Conservation (phyloP, 2,329 filamentous ascomycete species). For the Ceratocystis alfenasii region DNA sequence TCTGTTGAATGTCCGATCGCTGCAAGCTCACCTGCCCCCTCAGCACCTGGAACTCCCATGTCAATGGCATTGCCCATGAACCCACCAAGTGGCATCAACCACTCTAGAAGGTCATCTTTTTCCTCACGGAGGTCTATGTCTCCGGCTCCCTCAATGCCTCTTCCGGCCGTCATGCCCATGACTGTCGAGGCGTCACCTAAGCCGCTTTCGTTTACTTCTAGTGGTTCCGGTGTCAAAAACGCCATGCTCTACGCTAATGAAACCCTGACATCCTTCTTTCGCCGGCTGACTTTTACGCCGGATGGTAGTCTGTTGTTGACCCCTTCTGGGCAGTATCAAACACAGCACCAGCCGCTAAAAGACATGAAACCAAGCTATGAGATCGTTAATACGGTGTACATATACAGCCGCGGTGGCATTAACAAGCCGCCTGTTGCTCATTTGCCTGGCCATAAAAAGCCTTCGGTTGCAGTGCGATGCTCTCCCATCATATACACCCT, state of each 20-base stretch:
- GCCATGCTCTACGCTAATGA: constrained; percentile 91
- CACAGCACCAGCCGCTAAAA: constrained; percentile 51
- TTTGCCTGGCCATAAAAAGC: constrained; percentile 93
- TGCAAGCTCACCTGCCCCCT: constrained; percentile 73
- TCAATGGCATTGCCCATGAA: constrained; percentile 91
- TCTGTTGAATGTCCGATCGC: constrained; percentile 41
- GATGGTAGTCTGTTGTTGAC: constrained; percentile 91
- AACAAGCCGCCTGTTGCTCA: constrained; percentile 95
- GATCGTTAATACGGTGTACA: constrained; percentile 92
- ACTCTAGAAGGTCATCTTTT: constrained; percentile 90
- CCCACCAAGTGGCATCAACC: constrained; percentile 74
- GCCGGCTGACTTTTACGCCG: constrained; percentile 83
- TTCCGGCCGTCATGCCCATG: constrained; percentile 71
- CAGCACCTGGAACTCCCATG: constrained; percentile 85
- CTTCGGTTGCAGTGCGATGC: constrained; percentile 88
- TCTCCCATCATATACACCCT: constrained; percentile 82
- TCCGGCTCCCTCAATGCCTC: constrained; percentile 81
- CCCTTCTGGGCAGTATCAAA: constrained; percentile 89
- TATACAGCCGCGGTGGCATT: constrained; percentile 90
- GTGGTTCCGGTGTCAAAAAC: constrained; percentile 59
- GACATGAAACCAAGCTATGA: constrained; percentile 69
- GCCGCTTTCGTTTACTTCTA: constrained; percentile 46
- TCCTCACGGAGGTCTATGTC: constrained; percentile 79
- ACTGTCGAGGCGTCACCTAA: constrained; percentile 83
- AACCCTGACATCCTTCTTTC: constrained; percentile 92